Conservation (phyloP, 1,284 basidiomycete genomes). For the Apiotrichum mycotoxinovorans region DNA sequence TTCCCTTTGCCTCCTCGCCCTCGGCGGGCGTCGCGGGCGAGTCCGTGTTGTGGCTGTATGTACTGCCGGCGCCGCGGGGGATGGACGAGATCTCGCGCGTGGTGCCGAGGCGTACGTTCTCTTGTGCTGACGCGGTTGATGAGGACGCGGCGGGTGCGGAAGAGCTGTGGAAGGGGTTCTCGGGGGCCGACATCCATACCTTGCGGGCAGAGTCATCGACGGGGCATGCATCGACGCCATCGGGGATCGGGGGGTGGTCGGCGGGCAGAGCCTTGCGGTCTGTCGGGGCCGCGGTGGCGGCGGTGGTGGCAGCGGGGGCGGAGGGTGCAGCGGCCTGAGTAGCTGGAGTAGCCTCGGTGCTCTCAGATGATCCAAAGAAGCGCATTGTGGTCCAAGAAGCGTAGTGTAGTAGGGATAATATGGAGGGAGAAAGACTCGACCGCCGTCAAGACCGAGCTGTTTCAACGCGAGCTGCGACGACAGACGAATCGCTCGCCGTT, state of each 20-base stretch:
- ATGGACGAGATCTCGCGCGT: constrained; percentile 84
- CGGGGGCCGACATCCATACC: constrained; percentile 47
- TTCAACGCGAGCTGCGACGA: not conserved
- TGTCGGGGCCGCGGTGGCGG: not conserved
- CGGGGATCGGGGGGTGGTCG: constrained; percentile 23
- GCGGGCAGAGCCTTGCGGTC: constrained; percentile 3
- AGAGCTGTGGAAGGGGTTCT: constrained; percentile 26
- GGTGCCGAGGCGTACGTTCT: constrained; percentile 36
- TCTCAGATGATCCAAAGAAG: constrained; percentile 8
- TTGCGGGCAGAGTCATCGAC: constrained; percentile 58
- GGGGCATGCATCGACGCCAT: constrained; percentile 60
- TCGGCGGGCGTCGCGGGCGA: constrained; percentile 46
- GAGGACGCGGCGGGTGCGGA: constrained; percentile 19
- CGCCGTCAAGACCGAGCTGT: not conserved
- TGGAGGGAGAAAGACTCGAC: not conserved
- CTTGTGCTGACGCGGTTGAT: constrained; percentile 51
- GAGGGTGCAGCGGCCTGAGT: not conserved
- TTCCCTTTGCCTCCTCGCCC: constrained; percentile 49
- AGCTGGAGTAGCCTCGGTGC: not conserved
- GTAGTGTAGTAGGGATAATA: not conserved
- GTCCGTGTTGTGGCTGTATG: constrained; percentile 20
- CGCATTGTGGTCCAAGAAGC: constrained; percentile 4
- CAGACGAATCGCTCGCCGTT: not conserved
- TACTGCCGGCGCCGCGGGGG: constrained; percentile 55
- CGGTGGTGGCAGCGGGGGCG: not conserved